Conservation (phyloP, 2,329 filamentous ascomycete species). For the Arthrinium phaeospermum region DNA sequence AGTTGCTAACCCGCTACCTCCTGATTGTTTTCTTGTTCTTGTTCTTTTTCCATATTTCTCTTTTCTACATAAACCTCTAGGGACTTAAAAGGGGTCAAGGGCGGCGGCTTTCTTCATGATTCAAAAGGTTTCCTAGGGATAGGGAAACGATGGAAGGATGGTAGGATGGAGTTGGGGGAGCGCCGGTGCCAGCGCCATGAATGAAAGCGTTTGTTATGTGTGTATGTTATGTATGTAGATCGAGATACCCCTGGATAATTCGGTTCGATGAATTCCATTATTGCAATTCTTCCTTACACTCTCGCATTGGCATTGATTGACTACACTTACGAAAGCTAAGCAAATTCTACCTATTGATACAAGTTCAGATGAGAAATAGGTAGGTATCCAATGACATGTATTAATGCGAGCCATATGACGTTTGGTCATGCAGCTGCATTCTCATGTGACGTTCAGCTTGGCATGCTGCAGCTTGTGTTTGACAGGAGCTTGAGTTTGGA, state of each 20-base stretch:
- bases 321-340: no score
- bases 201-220: background rate
- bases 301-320: no score
- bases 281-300: background rate
- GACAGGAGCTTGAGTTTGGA: constrained; percentile 8
- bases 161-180: background rate
- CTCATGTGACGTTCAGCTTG: background rate
- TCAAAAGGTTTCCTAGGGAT: no score
- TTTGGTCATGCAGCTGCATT: background rate
- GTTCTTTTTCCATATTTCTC: background rate
- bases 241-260: constrained; percentile 13
- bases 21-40: no score
- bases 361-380: no score
- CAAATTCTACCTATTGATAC: no score
- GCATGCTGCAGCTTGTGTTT: background rate
- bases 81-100: background rate
- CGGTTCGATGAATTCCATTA: constrained; percentile 9
- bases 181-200: background rate
- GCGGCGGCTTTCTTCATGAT: no score
- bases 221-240: constrained; percentile 8
- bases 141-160: background rate
- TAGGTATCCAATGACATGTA: background rate
- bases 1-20: constrained; percentile 47
- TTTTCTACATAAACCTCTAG: background rate
- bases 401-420: background rate